Percentiles rank a stretch among this genome's conserved stretches.
These are phyloP conservation scores for Dactylonectria estremocensis DNA, from an alignment of 2,329 filamentous ascomycete genomes.

Conservation along the genomic window DNA sequence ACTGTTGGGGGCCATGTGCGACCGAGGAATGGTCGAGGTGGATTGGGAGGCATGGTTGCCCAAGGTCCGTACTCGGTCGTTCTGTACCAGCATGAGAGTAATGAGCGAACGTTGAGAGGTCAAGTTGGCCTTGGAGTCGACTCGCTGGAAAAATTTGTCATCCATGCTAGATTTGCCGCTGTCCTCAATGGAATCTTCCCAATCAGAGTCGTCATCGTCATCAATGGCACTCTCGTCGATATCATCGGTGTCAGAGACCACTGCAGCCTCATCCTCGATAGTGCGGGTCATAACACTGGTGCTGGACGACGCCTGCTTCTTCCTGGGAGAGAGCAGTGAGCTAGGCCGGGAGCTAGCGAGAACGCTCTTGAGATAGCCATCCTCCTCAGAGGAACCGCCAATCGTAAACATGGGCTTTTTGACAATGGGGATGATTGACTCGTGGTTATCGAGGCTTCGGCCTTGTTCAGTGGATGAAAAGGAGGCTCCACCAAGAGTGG, in stretches of 20 bases:
- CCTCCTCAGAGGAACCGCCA: slow-evolving; percentile 79
- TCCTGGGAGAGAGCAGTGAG: slow-evolving; percentile 62
- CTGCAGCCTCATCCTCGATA: slow-evolving; percentile 69
- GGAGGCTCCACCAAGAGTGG: slow-evolving; percentile 81
- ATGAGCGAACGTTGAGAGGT: slow-evolving; percentile 90
- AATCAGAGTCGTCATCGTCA: slow-evolving; percentile 76
- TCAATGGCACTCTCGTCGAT: slow-evolving; percentile 89
- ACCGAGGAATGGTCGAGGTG: slow-evolving; percentile 77
- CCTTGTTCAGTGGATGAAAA: slow-evolving; percentile 78
- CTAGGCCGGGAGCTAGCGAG: slow-evolving; percentile 62
- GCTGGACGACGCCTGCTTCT: slow-evolving; percentile 88
- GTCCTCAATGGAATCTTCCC: slow-evolving; percentile 81
- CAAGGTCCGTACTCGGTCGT: slow-evolving; percentile 79
- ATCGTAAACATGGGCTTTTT: slow-evolving; percentile 66
- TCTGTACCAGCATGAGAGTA: slow-evolving; percentile 87
- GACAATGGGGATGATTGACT: slow-evolving; percentile 47
- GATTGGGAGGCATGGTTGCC: slow-evolving; percentile 77
- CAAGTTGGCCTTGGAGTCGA: slow-evolving; percentile 89
- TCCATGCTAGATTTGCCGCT: slow-evolving; percentile 88
- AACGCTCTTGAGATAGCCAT: slow-evolving; percentile 78
- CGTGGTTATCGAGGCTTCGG: slow-evolving; percentile 64
- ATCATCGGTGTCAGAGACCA: slow-evolving; percentile 75
- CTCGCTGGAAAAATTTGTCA: slow-evolving; percentile 88
- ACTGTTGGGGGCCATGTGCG: slow-evolving; percentile 65
- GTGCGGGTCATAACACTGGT: slow-evolving; percentile 80